A percentile compares a stretch with the other conserved stretches of the same genome.
Evolutionary conservation across 1,284 basidiomycete genomes (phyloP).

Genomic region (Chalciporus sp.): DNA sequence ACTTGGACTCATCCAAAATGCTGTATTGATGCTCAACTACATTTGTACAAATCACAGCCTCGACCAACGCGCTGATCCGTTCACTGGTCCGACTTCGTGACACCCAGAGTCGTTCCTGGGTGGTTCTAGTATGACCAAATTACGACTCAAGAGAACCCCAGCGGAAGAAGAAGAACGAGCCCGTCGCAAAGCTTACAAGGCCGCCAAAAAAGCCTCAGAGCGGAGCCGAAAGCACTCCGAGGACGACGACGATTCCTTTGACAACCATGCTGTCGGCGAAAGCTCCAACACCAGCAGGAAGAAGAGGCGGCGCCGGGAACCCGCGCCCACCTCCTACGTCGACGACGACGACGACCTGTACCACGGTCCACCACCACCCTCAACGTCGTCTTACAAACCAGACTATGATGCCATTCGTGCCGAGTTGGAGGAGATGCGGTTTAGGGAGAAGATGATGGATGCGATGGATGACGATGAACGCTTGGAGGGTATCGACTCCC

Average conservation of each 20-base stretch:
- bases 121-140: slow-evolving; percentile 50
- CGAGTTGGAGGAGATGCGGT: slow-evolving; percentile 62
- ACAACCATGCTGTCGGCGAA: not conserved
- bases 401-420: slow-evolving; percentile 54
- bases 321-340: not conserved
- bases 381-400: slow-evolving; percentile 35
- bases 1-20: not conserved
- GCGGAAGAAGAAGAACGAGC: slow-evolving; percentile 63
- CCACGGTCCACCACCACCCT: slow-evolving; percentile 31
- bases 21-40: not conserved
- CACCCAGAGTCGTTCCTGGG: not conserved
- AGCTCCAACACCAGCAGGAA: not conserved
- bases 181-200: slow-evolving; percentile 49
- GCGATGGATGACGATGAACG: slow-evolving; percentile 72
- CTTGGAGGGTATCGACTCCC: slow-evolving; percentile 61
- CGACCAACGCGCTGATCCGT: not conserved
- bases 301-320: not conserved
- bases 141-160: slow-evolving; percentile 72
- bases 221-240: slow-evolving; percentile 6
- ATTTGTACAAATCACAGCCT: not conserved
- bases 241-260: not conserved
- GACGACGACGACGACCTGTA: slow-evolving; percentile 22
- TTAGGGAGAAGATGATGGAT: slow-evolving; percentile 69
- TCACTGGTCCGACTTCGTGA: not conserved
- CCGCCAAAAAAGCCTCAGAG: slow-evolving; percentile 45